Evolutionary conservation across 73 alveolate species (phyloP).

Genomic region (Breviolum minutum): DNA sequence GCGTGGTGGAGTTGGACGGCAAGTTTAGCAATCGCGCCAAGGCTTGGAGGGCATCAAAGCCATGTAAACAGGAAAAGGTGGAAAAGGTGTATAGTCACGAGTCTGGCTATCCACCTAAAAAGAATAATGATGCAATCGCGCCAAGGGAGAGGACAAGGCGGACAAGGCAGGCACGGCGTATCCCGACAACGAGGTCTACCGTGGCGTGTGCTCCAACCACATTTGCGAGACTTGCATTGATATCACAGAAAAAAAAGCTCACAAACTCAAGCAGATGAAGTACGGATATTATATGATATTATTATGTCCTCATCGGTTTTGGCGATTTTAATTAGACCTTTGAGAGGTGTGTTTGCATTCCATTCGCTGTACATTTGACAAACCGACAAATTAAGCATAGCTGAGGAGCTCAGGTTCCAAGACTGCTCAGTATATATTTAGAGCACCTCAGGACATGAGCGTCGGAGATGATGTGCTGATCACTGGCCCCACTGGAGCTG

Average conservation of each 20-base stretch:
- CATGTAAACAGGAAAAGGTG: too few relatives aligned
- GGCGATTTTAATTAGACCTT: too few relatives aligned
- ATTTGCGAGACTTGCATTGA: constrained; percentile 7
- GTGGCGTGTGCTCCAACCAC: constrained; percentile 88
- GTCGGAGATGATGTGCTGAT: constrained; percentile 44
- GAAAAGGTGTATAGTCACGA: too few relatives aligned
- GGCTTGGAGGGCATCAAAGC: too few relatives aligned
- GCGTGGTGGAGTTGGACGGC: constrained; percentile 62
- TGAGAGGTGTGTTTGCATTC: too few relatives aligned
- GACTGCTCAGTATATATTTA: too few relatives aligned
- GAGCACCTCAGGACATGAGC: constrained; percentile 40
- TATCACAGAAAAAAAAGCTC: too few relatives aligned
- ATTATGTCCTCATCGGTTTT: background rate
- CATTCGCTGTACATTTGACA: too few relatives aligned
- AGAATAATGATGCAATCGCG: too few relatives aligned
- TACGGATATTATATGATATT: background rate
- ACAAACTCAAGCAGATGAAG: background rate
- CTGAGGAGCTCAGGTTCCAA: background rate
- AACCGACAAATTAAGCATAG: background rate
- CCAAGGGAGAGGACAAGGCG: constrained; percentile 59
- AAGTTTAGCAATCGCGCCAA: constrained; percentile 54
- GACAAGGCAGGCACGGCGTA: constrained; percentile 74
- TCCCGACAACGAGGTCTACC: constrained; percentile 76
- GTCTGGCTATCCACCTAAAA: too few relatives aligned
- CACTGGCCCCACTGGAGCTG: constrained; percentile 93